Evolutionary conservation across 441 rosid genomes (phyloP), one percentile per base, ranked within the genome.

Genomic region (Sinapis alba): DNA sequence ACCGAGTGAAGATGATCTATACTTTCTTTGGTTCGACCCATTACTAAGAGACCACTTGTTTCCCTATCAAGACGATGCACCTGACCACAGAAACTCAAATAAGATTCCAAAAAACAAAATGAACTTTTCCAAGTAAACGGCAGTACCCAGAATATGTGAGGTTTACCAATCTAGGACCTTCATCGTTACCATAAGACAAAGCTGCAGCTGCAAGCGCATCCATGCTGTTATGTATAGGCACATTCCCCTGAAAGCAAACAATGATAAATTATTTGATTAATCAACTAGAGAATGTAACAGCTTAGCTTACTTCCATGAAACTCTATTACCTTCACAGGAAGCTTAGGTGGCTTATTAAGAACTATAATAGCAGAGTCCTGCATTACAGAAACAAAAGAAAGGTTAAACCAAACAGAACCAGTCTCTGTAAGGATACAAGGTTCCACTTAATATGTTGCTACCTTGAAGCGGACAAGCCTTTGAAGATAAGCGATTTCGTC

Each of bases 201-300:
- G 98, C 95, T 62, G 97, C 97, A 67, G 97, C 92, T 57, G 97
- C 97, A 79, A 94, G 84, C 5, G 91, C 96, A 75, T 94, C 98
- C 98, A 94, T 88, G 85, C 98, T 90, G 70, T 90, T 94, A 74
- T 94, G 97, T 85, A 92, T 82, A 2, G 97, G 89, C 73, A 92
- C 73, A 84, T 83, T 83, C 32, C 97, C 97, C 97, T 94, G 61
- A 62, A 50, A 73, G 73, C 20, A 62, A 66, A 51, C 32, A 61
- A 66, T 7, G 56, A 34, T 27, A 60, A 20, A 24, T 15, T 19
- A 50, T 9, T 36, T 63, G 12, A 28, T 36, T 7, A 32, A 57
- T 12, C 21, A 65, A 34, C 41, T 21, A 73, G 57, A 67, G 34
- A 65, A 56, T 15, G 19, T 68, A 61, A 54, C 27, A 67, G 47